Base-by-base conservation (phyloP, 2,329 filamentous ascomycete species). In the Onygenales sp. region DNA sequence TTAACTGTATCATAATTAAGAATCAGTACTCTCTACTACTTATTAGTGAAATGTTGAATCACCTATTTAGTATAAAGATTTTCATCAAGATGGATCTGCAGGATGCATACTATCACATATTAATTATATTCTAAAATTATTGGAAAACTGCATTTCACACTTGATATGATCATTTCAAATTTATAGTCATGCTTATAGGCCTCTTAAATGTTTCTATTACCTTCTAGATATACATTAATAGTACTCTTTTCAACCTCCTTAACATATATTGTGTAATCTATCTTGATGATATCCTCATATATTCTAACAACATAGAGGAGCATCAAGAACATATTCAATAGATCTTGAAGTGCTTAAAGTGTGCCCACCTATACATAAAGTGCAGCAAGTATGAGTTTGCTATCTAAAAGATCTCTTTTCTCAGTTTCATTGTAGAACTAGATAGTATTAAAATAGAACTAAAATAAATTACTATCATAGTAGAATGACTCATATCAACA, bases 1-100 rank as follows among this genome's bases (percentile, higher is more conserved):
- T 68, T 7, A 69, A 68, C 49, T 17, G 21, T 0, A 57, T 67
- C 13, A 65, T 57, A 1, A 50, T 49, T 7, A 65, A 65, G 48
- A 57, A 68, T 47, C 32, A 55, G 4, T 67, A 69, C 41, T 57
- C 52, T 0, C 11, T 67, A 6, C 62, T 57, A 0, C 43, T 64
- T 13, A 63, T 66, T 27, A 48, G 59, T 8, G 57, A 68, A 27
- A 58, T 57, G 3, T 48, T 65, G 5, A 45, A 58, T 2, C 42
- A 49, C 3, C 51, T 65, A 11, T 32, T 35, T 11, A 51, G 54
- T 43, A 59, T 56, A 0, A 58, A 57, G 42, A 58, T 52, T 31
- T 66, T 63, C 53, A 64, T 54, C 0, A 66, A 66, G 51, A 50
- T 66, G 0, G 56, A 66, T 54, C 50, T 66, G 2, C 36, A 35